These are phyloP conservation scores for Hygrocybe coccinea DNA, from an alignment of 768 basidiomycete species.

Conservation along the genomic window DNA sequence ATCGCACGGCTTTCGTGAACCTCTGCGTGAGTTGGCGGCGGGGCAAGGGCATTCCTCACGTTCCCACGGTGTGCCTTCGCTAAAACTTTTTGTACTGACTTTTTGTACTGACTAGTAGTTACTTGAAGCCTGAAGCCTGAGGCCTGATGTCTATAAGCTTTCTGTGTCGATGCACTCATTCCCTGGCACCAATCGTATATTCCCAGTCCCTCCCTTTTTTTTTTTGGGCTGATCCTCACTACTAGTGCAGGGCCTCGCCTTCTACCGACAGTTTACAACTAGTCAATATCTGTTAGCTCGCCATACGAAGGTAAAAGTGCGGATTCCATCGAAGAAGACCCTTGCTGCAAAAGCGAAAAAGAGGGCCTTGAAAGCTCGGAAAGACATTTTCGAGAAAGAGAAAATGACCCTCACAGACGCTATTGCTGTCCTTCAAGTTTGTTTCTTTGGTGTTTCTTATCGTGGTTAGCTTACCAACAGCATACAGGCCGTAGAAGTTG, in stretches of 20 bases:
- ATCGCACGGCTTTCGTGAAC: not conserved
- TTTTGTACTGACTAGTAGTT: too few relatives aligned
- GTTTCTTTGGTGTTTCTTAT: constrained; percentile 20
- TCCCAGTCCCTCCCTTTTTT: not conserved
- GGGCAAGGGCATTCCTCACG: constrained; percentile 18
- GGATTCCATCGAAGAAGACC: constrained; percentile 65
- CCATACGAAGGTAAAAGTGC: constrained; percentile 48
- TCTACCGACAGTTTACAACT: constrained; percentile 48
- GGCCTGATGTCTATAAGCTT: not conserved
- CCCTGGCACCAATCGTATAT: not conserved
- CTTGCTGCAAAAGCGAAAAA: constrained; percentile 59
- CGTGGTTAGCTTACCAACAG: not conserved
- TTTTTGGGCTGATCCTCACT: too few relatives aligned
- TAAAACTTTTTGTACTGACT: too few relatives aligned
- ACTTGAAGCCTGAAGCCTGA: too few relatives aligned
- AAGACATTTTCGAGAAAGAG: constrained; percentile 56
- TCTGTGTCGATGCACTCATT: constrained; percentile 6
- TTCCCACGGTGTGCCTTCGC: constrained; percentile 5
- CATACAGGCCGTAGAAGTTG: constrained; percentile 75
- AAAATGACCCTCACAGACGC: constrained; percentile 65
- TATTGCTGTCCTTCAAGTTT: constrained; percentile 64
- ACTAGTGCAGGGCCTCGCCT: not conserved
- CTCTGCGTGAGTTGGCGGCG: too few relatives aligned
- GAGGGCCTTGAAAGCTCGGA: constrained; percentile 50
- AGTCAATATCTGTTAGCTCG: constrained; percentile 44